Conservation (phyloP, 805 yeast genomes). For the Candida dendrica region DNA sequence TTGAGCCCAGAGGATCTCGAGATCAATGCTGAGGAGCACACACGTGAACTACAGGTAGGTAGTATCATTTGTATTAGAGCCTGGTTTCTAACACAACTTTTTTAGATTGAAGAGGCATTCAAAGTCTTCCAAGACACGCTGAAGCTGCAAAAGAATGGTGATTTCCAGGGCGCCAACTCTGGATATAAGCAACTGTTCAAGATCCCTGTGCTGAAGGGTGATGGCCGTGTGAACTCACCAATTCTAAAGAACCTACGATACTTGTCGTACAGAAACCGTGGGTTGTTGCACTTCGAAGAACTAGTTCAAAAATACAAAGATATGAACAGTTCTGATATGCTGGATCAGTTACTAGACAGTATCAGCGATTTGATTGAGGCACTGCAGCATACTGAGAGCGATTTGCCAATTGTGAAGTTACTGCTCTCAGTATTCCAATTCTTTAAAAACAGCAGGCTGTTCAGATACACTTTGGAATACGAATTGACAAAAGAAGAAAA, state of each 20-base stretch:
- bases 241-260: constrained; percentile 69
- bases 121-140: constrained; percentile 69
- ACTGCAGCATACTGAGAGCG: constrained; percentile 61
- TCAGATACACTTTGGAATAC: constrained; percentile 54
- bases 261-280: constrained; percentile 75
- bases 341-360: constrained; percentile 18
- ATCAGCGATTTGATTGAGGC: constrained; percentile 63
- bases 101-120: constrained; percentile 63
- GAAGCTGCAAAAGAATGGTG: constrained; percentile 42
- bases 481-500: constrained; percentile 40
- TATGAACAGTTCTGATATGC: constrained; percentile 3
- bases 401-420: constrained; percentile 42
- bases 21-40: constrained; percentile 78
- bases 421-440: constrained; percentile 44
- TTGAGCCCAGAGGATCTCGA: constrained; percentile 61
- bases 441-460: constrained; percentile 40
- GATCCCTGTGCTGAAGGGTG: constrained; percentile 54
- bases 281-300: constrained; percentile 51
- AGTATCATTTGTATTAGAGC: neutral
- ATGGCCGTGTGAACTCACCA: constrained; percentile 46
- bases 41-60: constrained; percentile 74
- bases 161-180: constrained; percentile 41
- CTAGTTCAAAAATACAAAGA: constrained; percentile 10
- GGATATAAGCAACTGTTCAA: constrained; percentile 58
- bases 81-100: constrained; percentile 12